These are phyloP conservation scores for Detonula confervacea DNA, from an alignment of 352 stramenopile species.

Conservation along the genomic window DNA sequence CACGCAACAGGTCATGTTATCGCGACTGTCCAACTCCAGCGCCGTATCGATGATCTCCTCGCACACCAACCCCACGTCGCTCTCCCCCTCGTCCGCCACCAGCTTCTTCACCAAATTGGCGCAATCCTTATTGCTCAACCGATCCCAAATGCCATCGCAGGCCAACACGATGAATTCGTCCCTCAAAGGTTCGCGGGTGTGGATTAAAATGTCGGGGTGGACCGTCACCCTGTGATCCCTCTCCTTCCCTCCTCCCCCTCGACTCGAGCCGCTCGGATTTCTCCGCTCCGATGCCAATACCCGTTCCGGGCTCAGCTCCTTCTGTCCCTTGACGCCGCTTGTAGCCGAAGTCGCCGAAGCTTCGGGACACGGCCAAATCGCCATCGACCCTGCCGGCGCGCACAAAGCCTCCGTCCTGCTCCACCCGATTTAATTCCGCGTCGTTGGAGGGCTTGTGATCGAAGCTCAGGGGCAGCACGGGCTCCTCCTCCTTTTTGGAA, in stretches of 20 bases:
- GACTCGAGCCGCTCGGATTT: constrained; percentile 37
- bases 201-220: constrained; percentile 85
- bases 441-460: constrained; percentile 87
- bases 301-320: too few species aligned
- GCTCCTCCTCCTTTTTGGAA: too few species aligned
- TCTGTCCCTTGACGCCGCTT: too few species aligned
- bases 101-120: constrained; percentile 69
- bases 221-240: constrained; percentile 85
- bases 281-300: too few species aligned
- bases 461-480: constrained; percentile 71
- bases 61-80: constrained; percentile 73
- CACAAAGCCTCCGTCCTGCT: constrained; percentile 81
- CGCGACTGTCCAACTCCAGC: constrained; percentile 77
- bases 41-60: constrained; percentile 82
- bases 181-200: constrained; percentile 58
- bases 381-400: constrained; percentile 85
- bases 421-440: constrained; percentile 76
- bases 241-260: too few species aligned
- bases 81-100: constrained; percentile 77
- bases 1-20: constrained; percentile 86
- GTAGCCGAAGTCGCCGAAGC: constrained; percentile 87
- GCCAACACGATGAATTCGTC: constrained; percentile 89
- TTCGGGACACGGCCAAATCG: constrained; percentile 85
- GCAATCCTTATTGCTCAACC: constrained; percentile 87
- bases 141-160: constrained; percentile 91